phyloP scores from a whole-genome alignment of 192 early-diverging fungal species.

The Allomyces arbusculus region DNA sequence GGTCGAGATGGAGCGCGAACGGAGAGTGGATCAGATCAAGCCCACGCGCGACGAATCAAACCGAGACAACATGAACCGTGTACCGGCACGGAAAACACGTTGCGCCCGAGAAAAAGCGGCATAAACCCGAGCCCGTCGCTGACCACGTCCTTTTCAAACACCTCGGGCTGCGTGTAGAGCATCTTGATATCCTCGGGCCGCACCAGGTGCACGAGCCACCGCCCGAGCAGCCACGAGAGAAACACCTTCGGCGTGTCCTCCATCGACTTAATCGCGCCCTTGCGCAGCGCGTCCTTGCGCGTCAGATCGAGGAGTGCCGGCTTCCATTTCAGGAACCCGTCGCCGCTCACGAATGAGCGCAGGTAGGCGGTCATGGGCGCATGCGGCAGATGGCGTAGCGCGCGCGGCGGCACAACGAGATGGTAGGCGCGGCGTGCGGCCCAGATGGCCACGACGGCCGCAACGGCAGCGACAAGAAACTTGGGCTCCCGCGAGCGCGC shows the following conservation, averaged over 20 bases:
- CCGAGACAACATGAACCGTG: neutral
- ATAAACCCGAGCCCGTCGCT: neutral
- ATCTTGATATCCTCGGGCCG: neutral
- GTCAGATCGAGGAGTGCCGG: neutral
- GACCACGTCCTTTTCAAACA: neutral
- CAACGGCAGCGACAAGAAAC: no score
- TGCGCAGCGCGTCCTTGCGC: neutral
- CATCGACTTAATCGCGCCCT: neutral
- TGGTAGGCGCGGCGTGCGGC: no score
- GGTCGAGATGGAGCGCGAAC: neutral
- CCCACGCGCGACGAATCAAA: no score
- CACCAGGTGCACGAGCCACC: neutral
- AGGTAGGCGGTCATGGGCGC: no score
- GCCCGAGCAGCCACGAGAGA: neutral
- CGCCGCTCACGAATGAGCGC: no score
- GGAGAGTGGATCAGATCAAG: no score
- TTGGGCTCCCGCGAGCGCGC: no score
- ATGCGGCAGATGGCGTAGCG: no score
- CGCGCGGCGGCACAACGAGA: no score
- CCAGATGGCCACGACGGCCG: no score
- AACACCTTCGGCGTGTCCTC: neutral
- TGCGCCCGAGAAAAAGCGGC: neutral
- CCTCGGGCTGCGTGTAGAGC: neutral
- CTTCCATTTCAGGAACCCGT: no score
- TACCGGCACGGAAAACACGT: neutral